Conservation (phyloP, 352 stramenopile species). For the Phytophthora brassicae region DNA sequence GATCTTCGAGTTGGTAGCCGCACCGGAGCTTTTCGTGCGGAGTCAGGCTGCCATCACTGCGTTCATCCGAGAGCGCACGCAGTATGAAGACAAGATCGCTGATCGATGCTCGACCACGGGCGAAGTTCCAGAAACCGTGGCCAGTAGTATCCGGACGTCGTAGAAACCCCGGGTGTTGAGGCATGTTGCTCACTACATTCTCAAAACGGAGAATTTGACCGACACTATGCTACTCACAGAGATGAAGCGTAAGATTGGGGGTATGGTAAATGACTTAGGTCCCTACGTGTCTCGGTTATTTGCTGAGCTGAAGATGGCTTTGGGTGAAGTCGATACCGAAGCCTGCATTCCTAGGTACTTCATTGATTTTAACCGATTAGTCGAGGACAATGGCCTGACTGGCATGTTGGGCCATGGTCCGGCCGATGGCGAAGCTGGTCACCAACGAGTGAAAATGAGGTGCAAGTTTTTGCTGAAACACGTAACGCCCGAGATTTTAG, state of each 20-base stretch:
- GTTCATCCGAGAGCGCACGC: no score
- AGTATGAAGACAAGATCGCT: no score
- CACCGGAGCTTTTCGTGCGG: constrained; percentile 2
- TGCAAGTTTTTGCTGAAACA: constrained; percentile 19
- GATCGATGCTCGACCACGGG: no score
- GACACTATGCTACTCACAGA: constrained; percentile 9
- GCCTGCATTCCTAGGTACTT: constrained; percentile 18
- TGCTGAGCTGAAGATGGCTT: constrained; percentile 9
- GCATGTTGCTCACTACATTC: constrained; percentile 19
- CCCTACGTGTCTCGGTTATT: constrained; percentile 3
- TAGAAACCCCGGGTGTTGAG: constrained; percentile 12
- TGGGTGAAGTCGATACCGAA: constrained; percentile 19
- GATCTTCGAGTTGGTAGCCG: constrained; percentile 9
- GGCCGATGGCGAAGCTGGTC: not conserved
- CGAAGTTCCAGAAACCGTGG: constrained; percentile 2
- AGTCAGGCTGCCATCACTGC: constrained; percentile 9
- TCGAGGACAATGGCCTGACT: constrained; percentile 12
- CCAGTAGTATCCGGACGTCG: constrained; percentile 8
- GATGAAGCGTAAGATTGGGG: constrained; percentile 15
- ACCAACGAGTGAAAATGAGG: constrained; percentile 8
- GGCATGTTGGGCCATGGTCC: not conserved
- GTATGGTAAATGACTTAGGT: not conserved
- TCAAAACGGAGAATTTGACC: constrained; percentile 15
- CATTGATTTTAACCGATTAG: constrained; percentile 15
- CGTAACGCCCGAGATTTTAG: constrained; percentile 17